Evolutionary conservation across 306 rosid species (phyloP), one percentile per base, ranked within the genome.

Genomic region (Prunus mira): DNA sequence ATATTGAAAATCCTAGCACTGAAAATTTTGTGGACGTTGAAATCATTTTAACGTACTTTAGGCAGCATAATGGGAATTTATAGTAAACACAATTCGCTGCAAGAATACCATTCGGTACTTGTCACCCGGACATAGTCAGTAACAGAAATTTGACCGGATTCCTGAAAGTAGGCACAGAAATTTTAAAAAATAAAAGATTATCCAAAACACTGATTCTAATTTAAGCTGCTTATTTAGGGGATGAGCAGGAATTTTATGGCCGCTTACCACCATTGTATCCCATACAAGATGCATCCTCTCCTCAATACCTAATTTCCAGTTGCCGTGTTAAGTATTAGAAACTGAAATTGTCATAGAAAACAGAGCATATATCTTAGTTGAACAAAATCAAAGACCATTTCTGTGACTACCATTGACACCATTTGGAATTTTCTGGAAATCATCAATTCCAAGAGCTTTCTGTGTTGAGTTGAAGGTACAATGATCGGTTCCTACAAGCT

Each of bases 401-500:
- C 15, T 32, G 34, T 45, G 76, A 81, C 84, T 91, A 94, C 98
- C 98, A 87, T 91, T 90, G 68, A 94, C 91, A 69, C 98, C 98
- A 73, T 94, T 94, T 58, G 98, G 98, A 85, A 94, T 94, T 81
- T 87, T 88, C 75, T 88, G 89, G 81, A 94, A 94, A 82, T 94
- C 98, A 69, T 90, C 90, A 60, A 94, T 86, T 83, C 98, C 98
- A 47, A 90, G 58, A 79, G 95, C 86, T 78, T 94, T 91, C 56
- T 94, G 98, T 74, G 93, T 90, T 65, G 98, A 94, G 71, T 92
- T 94, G 80, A 89, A 90, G 78, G 80, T 63, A 80, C 96, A 92
- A 75, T 92, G 98, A 79, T 94, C 97, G 7, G 98, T 90, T 80
- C 98, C 97, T 74, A 94, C 95, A 71, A 94, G 89, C 98, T 94